Base-by-base conservation (phyloP, 257 asterid genomes). In the Solanum dulcamara region DNA sequence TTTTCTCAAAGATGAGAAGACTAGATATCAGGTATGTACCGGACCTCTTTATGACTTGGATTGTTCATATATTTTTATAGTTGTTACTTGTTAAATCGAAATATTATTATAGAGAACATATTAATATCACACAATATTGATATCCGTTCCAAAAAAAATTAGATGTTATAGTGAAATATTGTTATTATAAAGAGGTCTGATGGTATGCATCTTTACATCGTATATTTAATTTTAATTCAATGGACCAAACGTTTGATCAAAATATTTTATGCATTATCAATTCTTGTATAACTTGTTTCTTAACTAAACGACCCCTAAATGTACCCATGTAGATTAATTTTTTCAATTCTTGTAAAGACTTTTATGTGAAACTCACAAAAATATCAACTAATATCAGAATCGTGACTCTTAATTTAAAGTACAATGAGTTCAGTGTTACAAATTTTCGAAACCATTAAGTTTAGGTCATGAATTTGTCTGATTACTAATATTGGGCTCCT, bases 1-100 rank as follows among this genome's bases (percentile, higher is more conserved):
- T 80, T 92, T 92, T 90, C 89, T 96, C 82, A 88, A 66, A 87
- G 94, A 94, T 83, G 92, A 91, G 40, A 88, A 88, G n/a, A 83
- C 62, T 60, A 90, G 99, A 86, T 66, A 81, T 55, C 88, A 90
- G 94, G 97, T 93, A 20, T 32, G 4, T 50, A 26, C 26, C 20
- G 0, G 5, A 62, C 20, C 32, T 62, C 17, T 26, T 12, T 62
- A 62, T 62, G 8, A 26, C 4, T 10, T 26, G 3, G 4, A 26
- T 28, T 26, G 6, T 26, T 62, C 15, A 26, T 11, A 26, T 70
- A 70, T 35, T 26, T 10, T 24, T 24, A 26, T 7, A 26, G 37
- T 12, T 62, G 70, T 26, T 7, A 26, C 20, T 12, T 62, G 70
- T 26, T 59, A 28, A n/a, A n/a, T n/a, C 30, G 0, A 59, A n/a